Evolutionary conservation across 768 basidiomycete species (phyloP).

Genomic region (Podaxis sp.): DNA sequence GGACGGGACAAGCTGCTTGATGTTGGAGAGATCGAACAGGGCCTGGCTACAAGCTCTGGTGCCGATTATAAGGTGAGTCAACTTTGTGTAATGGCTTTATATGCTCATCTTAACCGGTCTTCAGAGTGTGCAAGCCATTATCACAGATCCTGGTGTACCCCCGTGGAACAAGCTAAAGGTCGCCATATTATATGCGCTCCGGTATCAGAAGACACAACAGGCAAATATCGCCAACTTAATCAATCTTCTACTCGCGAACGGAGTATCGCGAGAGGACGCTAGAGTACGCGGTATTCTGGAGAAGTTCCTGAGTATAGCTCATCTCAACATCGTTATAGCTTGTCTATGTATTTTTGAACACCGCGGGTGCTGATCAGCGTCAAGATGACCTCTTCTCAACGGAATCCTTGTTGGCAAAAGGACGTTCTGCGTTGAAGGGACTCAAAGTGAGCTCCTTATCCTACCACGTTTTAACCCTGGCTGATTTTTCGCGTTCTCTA

Average conservation of each 20-base stretch:
- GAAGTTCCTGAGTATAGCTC: constrained; percentile 10
- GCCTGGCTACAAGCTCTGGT: constrained; percentile 88
- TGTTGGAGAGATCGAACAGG: constrained; percentile 94
- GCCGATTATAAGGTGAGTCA: constrained; percentile 78
- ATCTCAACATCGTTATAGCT: constrained; percentile 48
- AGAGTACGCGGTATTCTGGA: constrained; percentile 40
- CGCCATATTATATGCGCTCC: constrained; percentile 88
- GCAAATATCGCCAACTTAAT: constrained; percentile 80
- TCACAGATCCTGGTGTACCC: constrained; percentile 67
- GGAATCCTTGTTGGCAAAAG: constrained; percentile 91
- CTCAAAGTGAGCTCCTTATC: constrained; percentile 62
- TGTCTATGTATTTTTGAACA: constrained; percentile 89
- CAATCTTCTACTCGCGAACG: constrained; percentile 72
- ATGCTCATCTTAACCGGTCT: not conserved
- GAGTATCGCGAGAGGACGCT: constrained; percentile 75
- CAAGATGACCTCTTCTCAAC: constrained; percentile 98
- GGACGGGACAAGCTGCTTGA: constrained; percentile 83
- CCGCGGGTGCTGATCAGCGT: constrained; percentile 92
- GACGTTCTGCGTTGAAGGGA: constrained; percentile 92
- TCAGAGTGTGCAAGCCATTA: constrained; percentile 80
- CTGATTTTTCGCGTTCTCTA: constrained; percentile 27
- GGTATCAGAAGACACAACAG: constrained; percentile 89
- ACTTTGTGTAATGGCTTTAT: not conserved
- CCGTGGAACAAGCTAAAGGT: constrained; percentile 84
- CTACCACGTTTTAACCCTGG: not conserved